Base-by-base conservation (phyloP, 331 rosid species). In the Arachis monticola region DNA sequence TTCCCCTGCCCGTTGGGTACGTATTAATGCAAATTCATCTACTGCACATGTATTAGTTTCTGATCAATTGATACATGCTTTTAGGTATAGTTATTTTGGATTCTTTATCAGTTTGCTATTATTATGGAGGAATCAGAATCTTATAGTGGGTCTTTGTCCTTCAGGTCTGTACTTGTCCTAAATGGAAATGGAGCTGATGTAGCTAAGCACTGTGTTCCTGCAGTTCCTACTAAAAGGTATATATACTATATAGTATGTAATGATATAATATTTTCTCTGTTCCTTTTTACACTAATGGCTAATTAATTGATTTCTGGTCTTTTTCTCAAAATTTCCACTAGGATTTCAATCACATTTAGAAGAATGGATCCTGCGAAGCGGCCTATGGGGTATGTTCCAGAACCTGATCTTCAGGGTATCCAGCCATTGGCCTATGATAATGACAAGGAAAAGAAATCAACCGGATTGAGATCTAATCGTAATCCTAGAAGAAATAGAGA, bases 321-420 rank as follows among this genome's bases (percentile, higher is more conserved):
- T 64, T 44, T 68, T 61, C 6, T 79, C 14, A 12, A 60, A 64
- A 56, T 41, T 69, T 60, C 14, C 50, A 2, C 44, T 72, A 95
- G 99, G 90, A 95, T 92, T 79, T 95, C 98, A 8, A 92, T 95
- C 78, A 95, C 99, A 75, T 95, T 95, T 85, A 86, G 99, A 84
- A 95, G 83, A 83, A 95, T 95, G 92, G 92, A 90, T 71, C 89
- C 27, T 60, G 75, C 86, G 51, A 92, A 87, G 78, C 74, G 92
- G 69, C 97, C 97, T 2, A 1, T 14, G 3, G 88, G 77, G 12
- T 87, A 67, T 73, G 71, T 68, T 32, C 83, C 89, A 40, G 97
- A 90, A 82, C 93, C 97, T 45, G 98, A 89, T 83, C 84, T 95
- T 80, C 88, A 70, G 77, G 91, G 83, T 13, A 78, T 95, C 60